Conservation (phyloP, 345 rosid species). For the Capsella bursapastoris region DNA sequence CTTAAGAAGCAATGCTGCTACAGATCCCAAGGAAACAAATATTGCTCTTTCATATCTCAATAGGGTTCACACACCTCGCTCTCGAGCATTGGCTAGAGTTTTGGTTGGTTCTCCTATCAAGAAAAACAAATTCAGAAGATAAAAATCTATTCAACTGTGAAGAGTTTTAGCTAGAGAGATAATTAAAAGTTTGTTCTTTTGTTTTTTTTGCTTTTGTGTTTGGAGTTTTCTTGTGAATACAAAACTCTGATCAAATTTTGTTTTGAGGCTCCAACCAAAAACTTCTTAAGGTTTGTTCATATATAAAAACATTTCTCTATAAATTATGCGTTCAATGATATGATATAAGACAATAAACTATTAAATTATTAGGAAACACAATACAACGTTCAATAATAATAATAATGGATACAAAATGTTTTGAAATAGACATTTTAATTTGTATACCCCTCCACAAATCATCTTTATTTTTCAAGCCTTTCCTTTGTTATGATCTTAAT, state of each 20-base stretch:
- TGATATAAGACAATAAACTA: conserved; percentile 26
- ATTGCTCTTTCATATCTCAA: conserved; percentile 55
- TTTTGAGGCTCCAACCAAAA: conserved; percentile 16
- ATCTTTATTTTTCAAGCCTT: conserved; percentile 29
- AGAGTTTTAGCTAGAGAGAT: conserved; percentile 22
- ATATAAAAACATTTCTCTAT: background rate
- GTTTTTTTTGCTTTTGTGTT: background rate
- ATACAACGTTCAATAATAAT: conserved; percentile 27
- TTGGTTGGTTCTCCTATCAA: conserved; percentile 30
- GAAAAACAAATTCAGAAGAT: conserved; percentile 4
- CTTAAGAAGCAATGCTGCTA: conserved; percentile 29
- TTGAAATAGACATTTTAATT: conserved; percentile 30
- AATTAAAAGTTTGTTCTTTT: background rate
- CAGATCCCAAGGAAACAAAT: conserved; percentile 22
- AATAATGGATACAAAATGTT: conserved; percentile 44
- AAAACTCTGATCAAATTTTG: conserved; percentile 19
- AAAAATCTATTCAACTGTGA: background rate
- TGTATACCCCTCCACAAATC: conserved; percentile 43
- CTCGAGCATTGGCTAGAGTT: conserved; percentile 42
- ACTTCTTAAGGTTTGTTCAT: background rate
- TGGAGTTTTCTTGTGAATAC: conserved; percentile 22
- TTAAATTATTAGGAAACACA: conserved; percentile 35
- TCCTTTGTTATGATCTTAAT: conserved; percentile 4
- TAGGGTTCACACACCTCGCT: conserved; percentile 38
- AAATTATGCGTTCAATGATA: conserved; percentile 1